A percentile compares a stretch with the other conserved stretches of the same genome.
Evolutionary conservation across 164 flowering plant species (phyloP).

Genomic region (Tetracentron sinense): DNA sequence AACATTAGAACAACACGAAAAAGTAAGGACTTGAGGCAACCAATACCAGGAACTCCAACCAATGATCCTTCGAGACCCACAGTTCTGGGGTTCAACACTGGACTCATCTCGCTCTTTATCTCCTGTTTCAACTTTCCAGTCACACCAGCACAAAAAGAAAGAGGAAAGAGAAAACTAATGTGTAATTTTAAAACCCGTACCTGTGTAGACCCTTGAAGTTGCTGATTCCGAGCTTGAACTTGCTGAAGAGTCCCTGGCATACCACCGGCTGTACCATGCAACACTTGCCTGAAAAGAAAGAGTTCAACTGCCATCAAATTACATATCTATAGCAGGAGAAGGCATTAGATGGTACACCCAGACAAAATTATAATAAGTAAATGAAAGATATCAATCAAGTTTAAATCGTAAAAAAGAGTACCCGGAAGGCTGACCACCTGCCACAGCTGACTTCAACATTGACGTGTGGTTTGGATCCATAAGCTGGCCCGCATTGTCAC

Average conservation of each 20-base stretch:
- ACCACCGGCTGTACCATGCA: conserved; percentile 83
- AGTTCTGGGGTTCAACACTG: conserved; percentile 57
- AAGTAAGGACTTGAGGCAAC: background rate
- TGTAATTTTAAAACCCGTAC: conserved; percentile 31
- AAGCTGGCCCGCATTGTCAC: conserved; percentile 73
- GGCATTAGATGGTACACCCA: too few relatives aligned
- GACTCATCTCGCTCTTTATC: conserved; percentile 59
- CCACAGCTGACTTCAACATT: conserved; percentile 72
- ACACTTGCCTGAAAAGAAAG: conserved; percentile 71
- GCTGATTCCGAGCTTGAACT: conserved; percentile 85
- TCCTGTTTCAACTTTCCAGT: conserved; percentile 44
- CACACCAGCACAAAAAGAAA: conserved; percentile 1
- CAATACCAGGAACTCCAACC: conserved; percentile 74
- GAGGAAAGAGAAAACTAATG: conserved; percentile 1
- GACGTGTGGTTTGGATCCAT: conserved; percentile 83
- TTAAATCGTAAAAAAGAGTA: conserved; percentile 26
- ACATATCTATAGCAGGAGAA: background rate
- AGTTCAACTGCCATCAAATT: background rate
- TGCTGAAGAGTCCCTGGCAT: conserved; percentile 71
- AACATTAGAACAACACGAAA: background rate
- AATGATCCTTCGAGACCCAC: conserved; percentile 73
- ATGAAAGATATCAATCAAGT: background rate
- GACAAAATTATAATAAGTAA: background rate
- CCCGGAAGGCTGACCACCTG: conserved; percentile 90
- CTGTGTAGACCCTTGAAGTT: conserved; percentile 68